Base-by-base conservation (phyloP, 768 basidiomycete genomes). In the Russula lepida region DNA sequence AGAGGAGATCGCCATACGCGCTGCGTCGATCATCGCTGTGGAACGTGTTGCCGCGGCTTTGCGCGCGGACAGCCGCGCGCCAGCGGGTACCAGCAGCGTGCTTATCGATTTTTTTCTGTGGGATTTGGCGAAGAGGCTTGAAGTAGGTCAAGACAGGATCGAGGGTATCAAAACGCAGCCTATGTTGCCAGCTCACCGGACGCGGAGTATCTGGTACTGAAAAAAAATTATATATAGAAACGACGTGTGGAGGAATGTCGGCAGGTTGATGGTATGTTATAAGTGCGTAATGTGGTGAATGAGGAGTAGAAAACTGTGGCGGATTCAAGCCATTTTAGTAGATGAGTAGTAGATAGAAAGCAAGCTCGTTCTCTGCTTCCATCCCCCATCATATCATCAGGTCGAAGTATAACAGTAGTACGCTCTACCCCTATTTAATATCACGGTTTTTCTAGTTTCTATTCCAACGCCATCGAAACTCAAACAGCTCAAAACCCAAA, bases 61-160 rank as follows among this genome's bases (percentile, higher is more conserved):
- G 35, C 58, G 64, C 30, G 69, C 66, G 2, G 62, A 49, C 3
- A 49, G 30, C 9, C 59, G 51, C 30, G 66, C 59, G 32, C 62
- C 62, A 8, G 69, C 68, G 17, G 28, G 21, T 1, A 67, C 90
- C 41, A 87, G 81, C 69, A 90, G 88, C 64, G 92, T 93, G 48
- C 67, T 95, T 62, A 88, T 92, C 54, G 93, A 97, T 69, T 92
- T 97, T 69, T 95, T 89, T 74, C 73, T 94, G 12, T 95, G 92
- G 91, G 92, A 94, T 70, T 70, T 92, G 60, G 89, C 87, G 32
- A 91, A 92, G 72, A 79, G 78, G 64, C 74, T 92, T 4, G 89
- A 92, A 71, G 72, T 60, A 19, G 85, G 84, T 3, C 73, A 81
- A 46, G 84, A 84, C 50, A 75, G 69, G 64, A 75, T 89, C 4